Base-by-base conservation (phyloP, 2,329 filamentous ascomycete genomes). In the Aspergillus ibericus region DNA sequence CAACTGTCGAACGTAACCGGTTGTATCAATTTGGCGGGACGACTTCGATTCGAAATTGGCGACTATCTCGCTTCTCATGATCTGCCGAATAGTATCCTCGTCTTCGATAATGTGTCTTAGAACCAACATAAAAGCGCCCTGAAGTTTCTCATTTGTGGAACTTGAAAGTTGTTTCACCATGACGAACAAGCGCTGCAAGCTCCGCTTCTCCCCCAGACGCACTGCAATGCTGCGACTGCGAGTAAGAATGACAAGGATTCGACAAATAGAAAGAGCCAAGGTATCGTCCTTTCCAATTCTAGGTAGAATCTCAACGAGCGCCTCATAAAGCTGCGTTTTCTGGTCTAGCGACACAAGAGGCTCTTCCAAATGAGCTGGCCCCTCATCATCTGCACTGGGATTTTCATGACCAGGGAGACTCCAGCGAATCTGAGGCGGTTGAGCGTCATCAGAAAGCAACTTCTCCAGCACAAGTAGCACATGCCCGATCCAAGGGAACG, bases 21-120 rank as follows among this genome's bases (percentile, higher is more conserved):
- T 81, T 2, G 90, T 86, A 66, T 98, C 93, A 32, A 85, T 80
- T 40, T 83, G 80, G 38, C 89, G 83, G 48, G 76, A 71, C 10
- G 60, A 82, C 74, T 74, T 82, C 57, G 72, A 81, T 55, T 91
- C 87, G 65, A 97, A 91, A 68, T 85, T 87, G n/a, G 85, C 80
- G 63, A 88, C 86, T 67, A 99, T 96, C 72, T 98, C 93, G 27
- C 88, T 89, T 53, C 89, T 85, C 90, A 99, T 97, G 60, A 96
- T 88, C 71, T 97, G 91, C 64, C 90, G 91, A 60, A 98, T 84
- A 1, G 89, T 95, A 16, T 92, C 88, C 51, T 96, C 92, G 69
- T 99, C 96, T 75, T 99, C 95, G 55, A 98, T 86, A 63, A 99
- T 88, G 70, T 99, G 95, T 40, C 96, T 88, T 44, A 99, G 80